phyloP scores from a whole-genome alignment of 1,284 basidiomycete genomes.

The Ceratobasidium sp. region DNA sequence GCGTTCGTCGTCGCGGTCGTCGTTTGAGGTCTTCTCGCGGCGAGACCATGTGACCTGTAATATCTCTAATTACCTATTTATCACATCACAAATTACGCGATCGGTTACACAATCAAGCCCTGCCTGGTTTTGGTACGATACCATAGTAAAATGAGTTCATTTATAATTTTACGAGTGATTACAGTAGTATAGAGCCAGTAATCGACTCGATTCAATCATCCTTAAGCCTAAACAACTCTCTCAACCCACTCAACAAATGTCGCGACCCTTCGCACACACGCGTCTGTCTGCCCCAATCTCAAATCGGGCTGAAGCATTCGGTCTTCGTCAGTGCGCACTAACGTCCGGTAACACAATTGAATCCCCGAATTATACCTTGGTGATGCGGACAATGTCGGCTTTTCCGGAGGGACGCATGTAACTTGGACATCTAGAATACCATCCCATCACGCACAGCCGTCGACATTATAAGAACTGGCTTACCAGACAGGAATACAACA shows the following conservation, averaged over 20 bases:
- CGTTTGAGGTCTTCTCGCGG: conserved; percentile 12
- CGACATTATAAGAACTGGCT: conserved; percentile 45
- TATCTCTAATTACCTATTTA: conserved; percentile 13
- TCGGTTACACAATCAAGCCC: too few species aligned
- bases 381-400: conserved; percentile 36
- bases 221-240: conserved; percentile 31
- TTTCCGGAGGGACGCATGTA: conserved; percentile 35
- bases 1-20: conserved; percentile 31
- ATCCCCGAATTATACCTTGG: conserved; percentile 46
- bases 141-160: too few species aligned
- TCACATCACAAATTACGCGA: background rate
- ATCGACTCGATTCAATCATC: too few species aligned
- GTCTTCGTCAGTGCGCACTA: conserved; percentile 59
- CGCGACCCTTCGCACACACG: conserved; percentile 68
- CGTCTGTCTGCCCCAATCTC: conserved; percentile 69
- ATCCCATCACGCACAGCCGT: conserved; percentile 66
- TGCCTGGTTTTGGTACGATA: too few species aligned
- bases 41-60: conserved; percentile 26
- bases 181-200: too few species aligned
- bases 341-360: conserved; percentile 74
- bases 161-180: too few species aligned
- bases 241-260: conserved; percentile 64
- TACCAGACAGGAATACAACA: conserved; percentile 69
- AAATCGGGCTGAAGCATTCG: conserved; percentile 69
- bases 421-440: conserved; percentile 34